These are phyloP conservation scores for Venturia carpophila DNA, from an alignment of 2,329 filamentous ascomycete species.

Conservation along the genomic window DNA sequence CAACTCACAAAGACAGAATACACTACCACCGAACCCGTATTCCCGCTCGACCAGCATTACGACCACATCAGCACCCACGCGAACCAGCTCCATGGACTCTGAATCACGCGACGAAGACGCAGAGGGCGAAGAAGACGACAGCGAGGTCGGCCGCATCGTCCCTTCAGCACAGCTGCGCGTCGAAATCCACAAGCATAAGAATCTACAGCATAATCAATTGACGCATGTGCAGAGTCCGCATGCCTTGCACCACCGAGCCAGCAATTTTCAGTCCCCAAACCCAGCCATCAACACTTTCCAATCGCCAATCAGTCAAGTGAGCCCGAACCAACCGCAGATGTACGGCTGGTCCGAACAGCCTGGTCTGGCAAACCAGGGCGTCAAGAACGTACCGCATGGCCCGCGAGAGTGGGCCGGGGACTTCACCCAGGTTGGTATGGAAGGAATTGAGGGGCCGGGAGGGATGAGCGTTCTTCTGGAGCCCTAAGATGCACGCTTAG, in stretches of 20 bases:
- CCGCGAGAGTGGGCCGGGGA: conserved; percentile 5
- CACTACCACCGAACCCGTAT: background rate
- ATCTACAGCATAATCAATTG: background rate
- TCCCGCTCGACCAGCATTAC: conserved; percentile 13
- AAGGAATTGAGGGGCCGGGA: conserved; percentile 12
- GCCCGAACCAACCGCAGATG: background rate
- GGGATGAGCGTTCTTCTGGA: background rate
- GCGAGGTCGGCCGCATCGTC: conserved; percentile 8
- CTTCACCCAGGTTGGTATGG: conserved; percentile 14
- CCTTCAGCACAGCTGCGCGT: conserved; percentile 13
- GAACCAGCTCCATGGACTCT: conserved; percentile 12
- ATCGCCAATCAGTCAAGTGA: background rate
- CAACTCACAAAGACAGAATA: background rate
- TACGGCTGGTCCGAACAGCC: background rate
- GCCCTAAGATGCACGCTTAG: background rate
- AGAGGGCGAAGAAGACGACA: conserved; percentile 19
- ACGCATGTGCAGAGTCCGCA: conserved; percentile 8
- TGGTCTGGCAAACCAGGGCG: background rate
- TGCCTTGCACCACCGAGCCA: background rate
- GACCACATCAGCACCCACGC: conserved; percentile 11
- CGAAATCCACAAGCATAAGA: background rate
- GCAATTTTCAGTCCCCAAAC: conserved; percentile 1
- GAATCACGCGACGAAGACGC: conserved; percentile 15
- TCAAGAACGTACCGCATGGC: conserved; percentile 4
- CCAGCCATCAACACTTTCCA: background rate